These are phyloP conservation scores for Leccinum subgranulosum DNA, from an alignment of 768 basidiomycete genomes.

Conservation along the genomic window DNA sequence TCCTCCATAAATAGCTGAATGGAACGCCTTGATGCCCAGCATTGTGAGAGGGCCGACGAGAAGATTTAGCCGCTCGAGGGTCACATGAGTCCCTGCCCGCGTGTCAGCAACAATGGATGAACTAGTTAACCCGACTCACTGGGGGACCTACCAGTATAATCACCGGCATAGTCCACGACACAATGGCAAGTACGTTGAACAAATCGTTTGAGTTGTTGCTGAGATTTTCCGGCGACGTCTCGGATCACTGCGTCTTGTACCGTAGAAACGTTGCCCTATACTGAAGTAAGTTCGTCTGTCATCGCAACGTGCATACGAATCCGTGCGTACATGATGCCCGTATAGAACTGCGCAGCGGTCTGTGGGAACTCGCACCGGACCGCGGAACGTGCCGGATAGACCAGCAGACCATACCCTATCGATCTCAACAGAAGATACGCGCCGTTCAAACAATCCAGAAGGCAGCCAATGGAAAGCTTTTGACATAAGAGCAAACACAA, in stretches of 20 bases:
- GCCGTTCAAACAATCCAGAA: too few species aligned
- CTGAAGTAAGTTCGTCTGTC: background rate
- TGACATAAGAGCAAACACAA: background rate
- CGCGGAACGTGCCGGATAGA: background rate
- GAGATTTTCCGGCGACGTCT: background rate
- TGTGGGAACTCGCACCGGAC: constrained; percentile 1
- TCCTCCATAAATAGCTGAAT: background rate
- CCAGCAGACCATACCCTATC: background rate
- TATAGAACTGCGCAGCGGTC: background rate
- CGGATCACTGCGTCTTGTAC: background rate
- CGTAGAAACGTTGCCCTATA: background rate
- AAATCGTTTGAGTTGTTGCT: background rate
- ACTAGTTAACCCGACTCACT: background rate
- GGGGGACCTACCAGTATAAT: background rate
- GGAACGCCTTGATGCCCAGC: background rate
- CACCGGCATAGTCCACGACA: background rate
- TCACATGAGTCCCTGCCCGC: constrained; percentile 5
- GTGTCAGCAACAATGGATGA: background rate
- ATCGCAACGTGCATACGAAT: background rate
- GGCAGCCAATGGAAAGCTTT: background rate
- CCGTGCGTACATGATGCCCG: background rate
- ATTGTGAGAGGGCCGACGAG: background rate
- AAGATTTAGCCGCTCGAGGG: background rate
- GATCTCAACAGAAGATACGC: background rate
- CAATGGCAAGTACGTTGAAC: background rate